Evolutionary conservation across 2,329 filamentous ascomycete genomes (phyloP), one percentile per base, ranked within the genome.

Genomic region (Arthrocladium fulminans): DNA sequence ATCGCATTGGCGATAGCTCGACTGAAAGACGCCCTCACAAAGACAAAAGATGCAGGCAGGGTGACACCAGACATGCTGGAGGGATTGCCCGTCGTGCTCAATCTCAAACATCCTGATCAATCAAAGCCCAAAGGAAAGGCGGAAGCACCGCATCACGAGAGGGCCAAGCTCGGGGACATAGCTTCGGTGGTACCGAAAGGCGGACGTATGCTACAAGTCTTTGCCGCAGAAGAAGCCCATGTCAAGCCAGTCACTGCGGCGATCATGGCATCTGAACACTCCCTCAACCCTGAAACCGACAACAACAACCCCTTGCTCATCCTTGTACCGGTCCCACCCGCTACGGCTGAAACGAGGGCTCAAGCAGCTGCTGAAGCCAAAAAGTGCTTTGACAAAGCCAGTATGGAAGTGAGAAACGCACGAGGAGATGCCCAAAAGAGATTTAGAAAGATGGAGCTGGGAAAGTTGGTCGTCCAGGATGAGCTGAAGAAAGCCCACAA

Each of bases 121-220:
- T 47, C 44, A 2, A 61, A 59, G 15, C 73, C 69, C 43, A 66
- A 69, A 44, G 74, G 75, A 19, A 75, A 80, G 52, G 68, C 73
- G 52, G 71, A 73, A 39, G 27, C 50, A 17, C 35, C 38, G 9
- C 56, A 58, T 30, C 54, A 57, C 22, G 64, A 64, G 17, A 75
- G 65, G 1, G 70, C 76, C 42, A 72, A 67, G 53, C 57, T 86
- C 44, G 72, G 74, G 8, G 81, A 84, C 59, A 59, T 86, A 49
- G 82, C 81, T 2, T 81, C 84, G 60, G 78, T 86, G 13, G 69
- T 85, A 32, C 79, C 80, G 0, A 80, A 81, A 58, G 80, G 74
- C 22, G 73, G 81, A 9, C 65, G 81, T 48, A 72, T 72, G 56
- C 63, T 84, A 24, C 75, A 77, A 50, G 68, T 86, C n/a, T 62